Conservation (phyloP, 257 asterid genomes). For the Fraxinus cuspidata region DNA sequence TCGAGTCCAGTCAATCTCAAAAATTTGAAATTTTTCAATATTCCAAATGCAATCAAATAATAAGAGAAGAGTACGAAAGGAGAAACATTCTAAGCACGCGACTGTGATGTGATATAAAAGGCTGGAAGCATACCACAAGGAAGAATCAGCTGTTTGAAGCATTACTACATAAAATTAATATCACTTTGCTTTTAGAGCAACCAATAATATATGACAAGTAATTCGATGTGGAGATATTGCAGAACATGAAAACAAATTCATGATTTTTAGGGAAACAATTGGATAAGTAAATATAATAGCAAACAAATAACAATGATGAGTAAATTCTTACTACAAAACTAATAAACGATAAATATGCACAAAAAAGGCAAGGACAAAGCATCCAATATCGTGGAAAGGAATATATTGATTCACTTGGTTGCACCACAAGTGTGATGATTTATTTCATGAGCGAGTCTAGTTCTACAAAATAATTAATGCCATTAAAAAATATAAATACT, state of each 20-base stretch:
- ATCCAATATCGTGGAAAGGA: no score
- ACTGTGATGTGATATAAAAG: not conserved
- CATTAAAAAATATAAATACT: no score
- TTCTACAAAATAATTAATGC: no score
- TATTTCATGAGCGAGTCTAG: no score
- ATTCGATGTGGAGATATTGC: not conserved
- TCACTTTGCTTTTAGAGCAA: not conserved
- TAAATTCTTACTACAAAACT: not conserved
- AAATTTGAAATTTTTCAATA: no score
- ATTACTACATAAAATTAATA: not conserved
- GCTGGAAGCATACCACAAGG: not conserved
- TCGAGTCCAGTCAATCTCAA: no score
- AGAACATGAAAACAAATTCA: not conserved
- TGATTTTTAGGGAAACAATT: not conserved
- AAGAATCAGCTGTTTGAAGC: not conserved
- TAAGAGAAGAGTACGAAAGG: not conserved
- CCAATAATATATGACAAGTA: not conserved
- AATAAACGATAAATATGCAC: not conserved
- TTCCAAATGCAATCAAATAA: not conserved
- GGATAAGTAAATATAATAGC: not conserved
- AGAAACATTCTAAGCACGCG: not conserved
- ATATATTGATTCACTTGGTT: no score
- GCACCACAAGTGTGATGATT: no score
- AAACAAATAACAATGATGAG: not conserved
- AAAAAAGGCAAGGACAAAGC: no score